phyloP scores from a whole-genome alignment of 148 eudicot species.

The Camellia lanceoleosa region DNA sequence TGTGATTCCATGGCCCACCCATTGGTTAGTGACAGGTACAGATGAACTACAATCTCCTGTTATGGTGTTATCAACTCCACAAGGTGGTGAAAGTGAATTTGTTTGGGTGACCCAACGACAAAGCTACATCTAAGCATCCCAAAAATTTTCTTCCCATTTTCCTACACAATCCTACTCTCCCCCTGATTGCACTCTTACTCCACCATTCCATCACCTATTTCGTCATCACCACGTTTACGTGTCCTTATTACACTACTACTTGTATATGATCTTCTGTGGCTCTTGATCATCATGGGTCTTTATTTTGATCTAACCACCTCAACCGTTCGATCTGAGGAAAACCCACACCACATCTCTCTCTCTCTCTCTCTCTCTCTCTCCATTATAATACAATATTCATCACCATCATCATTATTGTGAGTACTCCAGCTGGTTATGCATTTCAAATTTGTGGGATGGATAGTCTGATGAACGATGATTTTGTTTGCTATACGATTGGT shows the following conservation, averaged over 20 bases:
- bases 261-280: not conserved
- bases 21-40: constrained; percentile 55
- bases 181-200: constrained; percentile 60
- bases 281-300: not conserved
- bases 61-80: constrained; percentile 29
- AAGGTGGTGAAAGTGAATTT: constrained; percentile 21
- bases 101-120: constrained; percentile 38
- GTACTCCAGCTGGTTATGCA: not conserved
- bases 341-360: too few species aligned
- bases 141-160: constrained; percentile 4
- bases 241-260: not conserved
- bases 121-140: constrained; percentile 41
- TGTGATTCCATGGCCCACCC: constrained; percentile 38
- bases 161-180: constrained; percentile 26
- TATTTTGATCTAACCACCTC: not conserved
- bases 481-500: not conserved
- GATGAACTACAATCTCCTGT: constrained; percentile 44
- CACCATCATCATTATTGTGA: not conserved
- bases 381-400: not conserved
- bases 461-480: not conserved
- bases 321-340: not conserved
- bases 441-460: not conserved
- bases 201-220: constrained; percentile 54
- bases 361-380: not conserved
- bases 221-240: constrained; percentile 64